A percentile compares a stretch with the other conserved stretches of the same genome.
phyloP scores from a whole-genome alignment of 169 alveolate genomes.

The Plasmodium cynomolgi region DNA sequence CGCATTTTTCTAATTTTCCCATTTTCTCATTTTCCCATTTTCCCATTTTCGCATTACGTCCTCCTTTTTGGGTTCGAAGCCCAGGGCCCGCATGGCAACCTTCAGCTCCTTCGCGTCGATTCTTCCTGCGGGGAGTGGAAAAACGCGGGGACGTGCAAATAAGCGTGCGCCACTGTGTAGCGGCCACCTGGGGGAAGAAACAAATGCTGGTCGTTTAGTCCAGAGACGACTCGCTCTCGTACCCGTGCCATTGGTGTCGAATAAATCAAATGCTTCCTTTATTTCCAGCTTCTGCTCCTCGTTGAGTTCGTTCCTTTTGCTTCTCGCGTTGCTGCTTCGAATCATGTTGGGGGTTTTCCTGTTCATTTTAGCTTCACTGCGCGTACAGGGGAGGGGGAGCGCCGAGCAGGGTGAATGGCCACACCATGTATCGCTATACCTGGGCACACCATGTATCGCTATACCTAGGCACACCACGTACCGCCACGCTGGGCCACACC shows the following conservation, averaged over 20 bases:
- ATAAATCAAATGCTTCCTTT: constrained; percentile 97
- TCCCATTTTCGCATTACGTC: constrained; percentile 83
- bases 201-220: neutral
- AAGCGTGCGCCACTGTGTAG: neutral
- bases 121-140: constrained; percentile 77
- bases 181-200: neutral
- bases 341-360: constrained; percentile 67
- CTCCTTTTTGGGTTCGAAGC: constrained; percentile 98
- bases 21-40: neutral
- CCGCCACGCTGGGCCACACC: neutral
- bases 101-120: constrained; percentile 97
- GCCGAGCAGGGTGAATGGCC: neutral
- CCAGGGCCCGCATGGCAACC: constrained; percentile 99
- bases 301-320: constrained; percentile 87
- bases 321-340: constrained; percentile 55
- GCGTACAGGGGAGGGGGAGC: neutral
- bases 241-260: constrained; percentile 97
- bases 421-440: neutral
- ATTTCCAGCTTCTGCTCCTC: constrained; percentile 96
- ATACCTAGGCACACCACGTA: neutral
- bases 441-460: neutral
- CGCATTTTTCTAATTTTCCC: neutral
- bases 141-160: neutral
- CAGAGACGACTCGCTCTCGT: neutral
- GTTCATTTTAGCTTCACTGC: constrained; percentile 12